Evolutionary conservation across 2,329 filamentous ascomycete species (phyloP).

Genomic region (Sporothrix curviconia): DNA sequence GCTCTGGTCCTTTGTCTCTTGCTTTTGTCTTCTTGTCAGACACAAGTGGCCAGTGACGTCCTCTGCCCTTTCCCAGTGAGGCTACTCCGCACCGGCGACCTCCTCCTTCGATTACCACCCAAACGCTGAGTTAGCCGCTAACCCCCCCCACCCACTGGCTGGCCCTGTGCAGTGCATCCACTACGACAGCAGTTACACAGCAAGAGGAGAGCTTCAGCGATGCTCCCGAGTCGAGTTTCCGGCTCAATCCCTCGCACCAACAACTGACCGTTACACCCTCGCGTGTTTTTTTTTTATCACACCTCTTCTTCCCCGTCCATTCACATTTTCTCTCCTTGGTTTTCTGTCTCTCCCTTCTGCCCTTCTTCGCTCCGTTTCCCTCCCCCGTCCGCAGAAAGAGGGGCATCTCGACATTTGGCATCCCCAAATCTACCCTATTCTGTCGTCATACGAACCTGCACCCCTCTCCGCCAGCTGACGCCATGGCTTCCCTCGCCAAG

Average conservation of each 20-base stretch:
- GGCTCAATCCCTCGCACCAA: too few species aligned
- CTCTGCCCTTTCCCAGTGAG: neutral
- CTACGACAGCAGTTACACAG: neutral
- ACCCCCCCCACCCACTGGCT: neutral
- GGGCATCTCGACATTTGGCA: too few species aligned
- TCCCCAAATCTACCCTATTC: neutral
- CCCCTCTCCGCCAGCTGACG: neutral
- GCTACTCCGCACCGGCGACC: neutral
- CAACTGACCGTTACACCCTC: too few species aligned
- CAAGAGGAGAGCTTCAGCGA: neutral
- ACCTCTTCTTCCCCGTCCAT: too few species aligned
- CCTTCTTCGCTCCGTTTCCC: too few species aligned
- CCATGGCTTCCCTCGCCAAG: slow-evolving; percentile 48
- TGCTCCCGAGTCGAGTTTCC: too few species aligned
- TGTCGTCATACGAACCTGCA: neutral
- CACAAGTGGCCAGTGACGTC: neutral
- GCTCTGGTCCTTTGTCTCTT: neutral
- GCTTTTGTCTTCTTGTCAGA: neutral
- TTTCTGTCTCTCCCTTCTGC: too few species aligned
- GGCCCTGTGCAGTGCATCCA: neutral
- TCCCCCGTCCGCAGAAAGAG: too few species aligned
- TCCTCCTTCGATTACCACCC: too few species aligned
- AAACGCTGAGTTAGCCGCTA: too few species aligned
- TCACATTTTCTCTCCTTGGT: too few species aligned
- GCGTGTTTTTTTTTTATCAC: too few species aligned